A percentile compares a stretch with the other conserved stretches of the same genome.
These are phyloP conservation scores for Ogataea paraovalis DNA, from an alignment of 805 yeast genomes.

Conservation along the genomic window DNA sequence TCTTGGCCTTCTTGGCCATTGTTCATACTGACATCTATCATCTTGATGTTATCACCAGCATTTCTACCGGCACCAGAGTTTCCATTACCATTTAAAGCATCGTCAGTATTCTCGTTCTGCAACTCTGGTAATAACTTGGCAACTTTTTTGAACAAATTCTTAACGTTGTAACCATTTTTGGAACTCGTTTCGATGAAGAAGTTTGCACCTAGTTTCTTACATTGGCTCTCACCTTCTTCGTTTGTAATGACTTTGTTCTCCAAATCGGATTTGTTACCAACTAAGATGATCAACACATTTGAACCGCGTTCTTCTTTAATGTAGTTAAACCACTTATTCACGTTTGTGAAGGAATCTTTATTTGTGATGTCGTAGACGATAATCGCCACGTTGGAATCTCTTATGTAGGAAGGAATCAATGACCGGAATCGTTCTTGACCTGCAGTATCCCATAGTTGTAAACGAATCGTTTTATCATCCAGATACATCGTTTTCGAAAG, in stretches of 20 bases:
- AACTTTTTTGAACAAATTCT: slow-evolving; percentile 80
- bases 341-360: slow-evolving; percentile 76
- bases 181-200: slow-evolving; percentile 91
- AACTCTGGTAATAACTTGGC: slow-evolving; percentile 91
- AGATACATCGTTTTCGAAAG: slow-evolving; percentile 89
- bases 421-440: slow-evolving; percentile 96
- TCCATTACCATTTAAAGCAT: slow-evolving; percentile 16
- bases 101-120: slow-evolving; percentile 28
- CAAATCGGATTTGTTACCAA: slow-evolving; percentile 88
- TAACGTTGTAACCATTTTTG: slow-evolving; percentile 91
- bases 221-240: slow-evolving; percentile 81
- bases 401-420: slow-evolving; percentile 88
- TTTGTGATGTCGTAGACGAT: slow-evolving; percentile 92
- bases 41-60: slow-evolving; percentile 31
- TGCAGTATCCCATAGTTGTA: slow-evolving; percentile 97
- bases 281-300: slow-evolving; percentile 83
- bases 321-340: slow-evolving; percentile 91
- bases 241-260: slow-evolving; percentile 77
- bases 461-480: slow-evolving; percentile 90
- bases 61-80: slow-evolving; percentile 8
- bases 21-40: slow-evolving; percentile 40
- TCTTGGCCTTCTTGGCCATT: slow-evolving; percentile 29
- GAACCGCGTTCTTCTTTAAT: slow-evolving; percentile 89
- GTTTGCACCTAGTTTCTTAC: slow-evolving; percentile 67
- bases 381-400: slow-evolving; percentile 97